These are phyloP conservation scores for Phytopythium ostracodes DNA, from an alignment of 352 stramenopile species.

Conservation along the genomic window DNA sequence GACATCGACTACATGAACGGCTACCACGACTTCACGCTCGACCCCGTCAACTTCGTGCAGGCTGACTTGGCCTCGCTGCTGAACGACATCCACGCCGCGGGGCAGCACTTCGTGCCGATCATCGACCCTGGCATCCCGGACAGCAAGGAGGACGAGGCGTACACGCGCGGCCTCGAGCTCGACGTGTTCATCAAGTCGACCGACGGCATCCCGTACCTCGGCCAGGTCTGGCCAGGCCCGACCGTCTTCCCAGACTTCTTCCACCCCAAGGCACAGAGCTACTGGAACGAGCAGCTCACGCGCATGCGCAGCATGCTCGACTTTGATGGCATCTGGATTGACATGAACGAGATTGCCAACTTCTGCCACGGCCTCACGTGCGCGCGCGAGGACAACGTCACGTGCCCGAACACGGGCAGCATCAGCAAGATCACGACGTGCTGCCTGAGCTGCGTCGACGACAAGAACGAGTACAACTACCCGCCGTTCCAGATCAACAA, in stretches of 20 bases:
- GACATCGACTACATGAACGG: slow-evolving; percentile 67
- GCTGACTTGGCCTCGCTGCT: slow-evolving; percentile 32
- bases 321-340: slow-evolving; percentile 82
- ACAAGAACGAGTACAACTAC: slow-evolving; percentile 51
- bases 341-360: slow-evolving; percentile 88
- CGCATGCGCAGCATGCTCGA: slow-evolving; percentile 44
- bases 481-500: slow-evolving; percentile 64
- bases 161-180: slow-evolving; percentile 47
- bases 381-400: slow-evolving; percentile 23
- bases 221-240: slow-evolving; percentile 78
- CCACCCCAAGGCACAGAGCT: slow-evolving; percentile 52
- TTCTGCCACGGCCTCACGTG: slow-evolving; percentile 55
- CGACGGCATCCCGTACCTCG: slow-evolving; percentile 51
- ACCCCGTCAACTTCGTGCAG: slow-evolving; percentile 40
- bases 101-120: slow-evolving; percentile 74
- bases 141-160: slow-evolving; percentile 41
- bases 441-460: slow-evolving; percentile 32
- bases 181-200: slow-evolving; percentile 81
- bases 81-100: slow-evolving; percentile 41
- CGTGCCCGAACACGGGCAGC: slow-evolving; percentile 28
- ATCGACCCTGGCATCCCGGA: slow-evolving; percentile 80
- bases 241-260: slow-evolving; percentile 84
- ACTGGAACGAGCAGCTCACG: slow-evolving; percentile 63
- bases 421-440: slow-evolving; percentile 39
- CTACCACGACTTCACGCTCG: slow-evolving; percentile 63